Evolutionary conservation across 2,329 filamentous ascomycete species (phyloP), one percentile per base, ranked within the genome.

Genomic region (Paraphaeosphaeria minitans): DNA sequence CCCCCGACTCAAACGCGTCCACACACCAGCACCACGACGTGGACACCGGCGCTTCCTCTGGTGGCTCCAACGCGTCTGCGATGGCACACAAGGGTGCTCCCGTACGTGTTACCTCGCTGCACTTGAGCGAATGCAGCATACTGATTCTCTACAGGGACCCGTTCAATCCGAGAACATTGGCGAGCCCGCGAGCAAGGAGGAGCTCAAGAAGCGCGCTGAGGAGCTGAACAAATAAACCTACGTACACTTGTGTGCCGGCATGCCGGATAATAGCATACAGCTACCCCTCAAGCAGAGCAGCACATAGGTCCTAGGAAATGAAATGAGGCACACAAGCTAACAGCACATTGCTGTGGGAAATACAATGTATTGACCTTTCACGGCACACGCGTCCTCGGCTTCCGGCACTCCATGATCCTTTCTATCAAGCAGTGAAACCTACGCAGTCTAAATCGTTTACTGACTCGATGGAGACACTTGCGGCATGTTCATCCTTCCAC

Each of bases 141-240:
- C 54, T 60, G 43, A 57, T 43, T 10, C 41, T 33, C 33, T 14
- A 10, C 51, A 79, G 77, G 81, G 81, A 19, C 80, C 80, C 3
- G 80, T 78, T 37, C 74, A 80, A n/a, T 72, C 77, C 9, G 71
- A 82, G 56, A 75, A 80, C 59, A 66, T 83, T 37, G 77, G 76
- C 22, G 69, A 80, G 69, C 74, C 78, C 6, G 79, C 74, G 50
- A 80, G 75, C 68, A 82, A 82, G 70, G 81, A 82, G 64, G 80
- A 81, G 66, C 69, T 82, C 43, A 81, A 78, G 78, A 80, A 79
- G 74, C 73, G 81, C 62, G 74, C 78, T n/a, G 79, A 79, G 62
- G 81, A 82, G 73, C 59, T 83, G 65, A 83, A 83, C 72, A 81
- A 82, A 67, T 78, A 79, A 53, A 29, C 6, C 24, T 27, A 27